Conservation (phyloP, 768 basidiomycete genomes). For the Artomyces pyxidatus region DNA sequence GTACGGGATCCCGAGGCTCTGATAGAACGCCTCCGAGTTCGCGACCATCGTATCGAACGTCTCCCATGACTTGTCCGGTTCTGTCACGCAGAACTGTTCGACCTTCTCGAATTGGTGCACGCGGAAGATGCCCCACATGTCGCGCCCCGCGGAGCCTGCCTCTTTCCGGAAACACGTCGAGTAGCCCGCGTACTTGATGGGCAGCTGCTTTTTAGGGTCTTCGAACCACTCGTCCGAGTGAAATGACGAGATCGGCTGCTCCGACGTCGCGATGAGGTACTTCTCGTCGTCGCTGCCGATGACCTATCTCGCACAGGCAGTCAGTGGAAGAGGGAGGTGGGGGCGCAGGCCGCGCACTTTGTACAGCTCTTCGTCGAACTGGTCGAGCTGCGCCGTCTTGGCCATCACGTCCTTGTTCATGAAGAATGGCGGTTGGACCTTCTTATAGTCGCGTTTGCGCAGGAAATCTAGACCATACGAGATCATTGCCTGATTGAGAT, state of each 20-base stretch:
- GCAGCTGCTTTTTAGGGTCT: slow-evolving; percentile 85
- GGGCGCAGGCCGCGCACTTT: slow-evolving; percentile 52
- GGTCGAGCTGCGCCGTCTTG: slow-evolving; percentile 95
- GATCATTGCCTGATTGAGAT: slow-evolving; percentile 95
- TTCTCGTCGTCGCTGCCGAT: slow-evolving; percentile 91
- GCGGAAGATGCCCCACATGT: slow-evolving; percentile 99
- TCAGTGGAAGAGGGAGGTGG: too few species aligned
- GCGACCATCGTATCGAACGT: slow-evolving; percentile 88
- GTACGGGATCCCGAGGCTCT: slow-evolving; percentile 89
- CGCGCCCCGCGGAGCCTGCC: slow-evolving; percentile 93
- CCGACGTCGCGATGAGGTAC: slow-evolving; percentile 97
- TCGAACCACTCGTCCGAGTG: slow-evolving; percentile 99
- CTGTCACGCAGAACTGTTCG: slow-evolving; percentile 93
- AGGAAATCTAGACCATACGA: slow-evolving; percentile 93
- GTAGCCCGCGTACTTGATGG: slow-evolving; percentile 80
- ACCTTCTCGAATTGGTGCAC: slow-evolving; percentile 99
- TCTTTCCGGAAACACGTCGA: slow-evolving; percentile 99
- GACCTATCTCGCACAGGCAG: slow-evolving; percentile 40
- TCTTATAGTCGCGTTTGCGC: slow-evolving; percentile 75
- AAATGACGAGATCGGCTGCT: slow-evolving; percentile 95
- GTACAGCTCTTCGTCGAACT: slow-evolving; percentile 98
- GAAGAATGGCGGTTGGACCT: slow-evolving; percentile 95
- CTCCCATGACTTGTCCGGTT: slow-evolving; percentile 90
- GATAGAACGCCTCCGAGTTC: slow-evolving; percentile 91
- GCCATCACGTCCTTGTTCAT: slow-evolving; percentile 98